Base-by-base conservation (phyloP, 495 filamentous ascomycete species). In the Daldinia grandis region DNA sequence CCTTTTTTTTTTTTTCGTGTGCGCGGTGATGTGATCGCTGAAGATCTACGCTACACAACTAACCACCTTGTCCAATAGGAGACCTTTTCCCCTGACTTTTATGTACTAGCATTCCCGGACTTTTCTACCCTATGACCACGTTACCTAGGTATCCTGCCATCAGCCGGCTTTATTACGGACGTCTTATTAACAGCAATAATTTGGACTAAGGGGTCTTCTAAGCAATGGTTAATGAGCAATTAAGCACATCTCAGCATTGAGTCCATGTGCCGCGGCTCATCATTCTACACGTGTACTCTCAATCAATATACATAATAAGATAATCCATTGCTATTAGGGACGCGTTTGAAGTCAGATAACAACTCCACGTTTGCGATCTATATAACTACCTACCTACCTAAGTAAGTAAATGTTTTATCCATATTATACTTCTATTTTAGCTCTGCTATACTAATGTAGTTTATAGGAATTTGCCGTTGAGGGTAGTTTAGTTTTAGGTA, bases 11-110 rank as follows among this genome's bases (percentile, higher is more conserved):
- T 64, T 58, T 56, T 30, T 27, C 24, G 42, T 21, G 19, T 5
- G 42, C 50, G 24, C 40, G 35, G 66, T 72, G 69, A 64, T 68
- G 69, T 44, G 69, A 72, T 72, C 24, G 55, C 54, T 68, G 55
- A 19, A 56, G 69, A 72, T 72, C 68, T 66, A 59, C 63, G 37
- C 44, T 65, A 58, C 37, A 42, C 54, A 24, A 47, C 51, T 57
- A 61, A 31, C 51, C 12, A 47, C 28, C 9, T 35, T 2, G 14
- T 17, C 68, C 68, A 66, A 71, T 66, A 28, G 68, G 62, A 50
- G 42, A 14, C 6, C 30, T 49, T 66, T 62, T 15, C 68, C 68
- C 62, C 62, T 71, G 62, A 58, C 30, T 60, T 60, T 24, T 4
- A 4, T 27, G 4, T 44, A 35, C 47, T 53, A 4, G 33, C 51